Evolutionary conservation across 495 filamentous ascomycete genomes (phyloP).

Genomic region (Pseudoneurospora amorphoporcata): DNA sequence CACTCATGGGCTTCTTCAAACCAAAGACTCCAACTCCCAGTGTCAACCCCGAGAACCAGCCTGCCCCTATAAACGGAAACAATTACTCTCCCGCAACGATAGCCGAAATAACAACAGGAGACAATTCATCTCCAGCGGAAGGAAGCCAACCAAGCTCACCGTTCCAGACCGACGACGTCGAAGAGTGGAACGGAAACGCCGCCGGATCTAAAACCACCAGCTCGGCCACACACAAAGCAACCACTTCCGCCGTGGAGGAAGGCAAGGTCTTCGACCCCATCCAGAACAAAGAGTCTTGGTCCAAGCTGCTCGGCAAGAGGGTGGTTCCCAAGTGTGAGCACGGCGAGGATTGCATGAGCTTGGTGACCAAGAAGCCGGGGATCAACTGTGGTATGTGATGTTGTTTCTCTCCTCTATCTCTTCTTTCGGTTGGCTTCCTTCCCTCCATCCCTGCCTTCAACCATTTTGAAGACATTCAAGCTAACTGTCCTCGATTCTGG

Average conservation of each 20-base stretch:
- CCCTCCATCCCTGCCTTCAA: neutral
- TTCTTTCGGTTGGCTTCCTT: neutral
- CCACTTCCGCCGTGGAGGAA: neutral
- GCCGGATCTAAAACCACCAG: neutral
- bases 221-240: neutral
- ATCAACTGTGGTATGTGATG: constrained; percentile 52
- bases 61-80: neutral
- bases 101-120: neutral
- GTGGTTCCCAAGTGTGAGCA: constrained; percentile 74
- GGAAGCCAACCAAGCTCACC: neutral
- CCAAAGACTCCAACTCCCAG: constrained; percentile 34
- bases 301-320: constrained; percentile 69
- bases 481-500: neutral
- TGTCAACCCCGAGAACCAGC: constrained; percentile 1
- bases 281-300: constrained; percentile 73
- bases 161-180: neutral
- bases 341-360: constrained; percentile 69
- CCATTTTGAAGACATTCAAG: neutral
- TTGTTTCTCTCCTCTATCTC: neutral
- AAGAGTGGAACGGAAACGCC: neutral
- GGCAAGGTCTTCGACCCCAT: constrained; percentile 53
- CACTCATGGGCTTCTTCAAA: constrained; percentile 75
- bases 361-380: constrained; percentile 79
- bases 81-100: neutral
- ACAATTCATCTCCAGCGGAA: neutral